Evolutionary conservation across 192 early-diverging fungal species (phyloP), one percentile per base, ranked within the genome.

Genomic region (Coemansia sp.): DNA sequence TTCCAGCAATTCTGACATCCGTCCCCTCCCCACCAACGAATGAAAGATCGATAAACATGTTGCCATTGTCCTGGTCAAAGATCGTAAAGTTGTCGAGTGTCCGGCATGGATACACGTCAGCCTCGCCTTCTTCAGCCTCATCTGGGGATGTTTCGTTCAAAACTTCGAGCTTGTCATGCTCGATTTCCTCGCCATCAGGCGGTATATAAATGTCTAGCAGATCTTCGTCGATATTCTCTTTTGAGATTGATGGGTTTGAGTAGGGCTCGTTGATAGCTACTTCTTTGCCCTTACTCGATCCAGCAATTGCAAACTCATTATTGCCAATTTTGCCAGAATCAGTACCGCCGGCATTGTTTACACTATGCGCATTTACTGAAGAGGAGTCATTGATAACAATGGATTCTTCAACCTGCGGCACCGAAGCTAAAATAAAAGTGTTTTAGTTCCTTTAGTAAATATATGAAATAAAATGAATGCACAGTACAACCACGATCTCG

Each of bases 41-140:
- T n/a, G 81, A 81, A 15, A 87, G 60, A 14, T 79, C 70, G 2
- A 73, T 46, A n/a, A 84, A 36, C 23, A 15, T 20, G 44, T 85
- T 83, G 15, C 64, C 60, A 56, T 60, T 5, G 33, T 64, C 58
- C 39, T 72, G 58, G 60, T 88, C 84, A 60, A 73, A 88, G 16
- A 86, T 63, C 6, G 85, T 72, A 77, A 88, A 88, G 64, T 87
- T 68, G 56, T 87, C 77, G 20, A 88, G 67, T 10, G 67, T 71
- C 24, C 87, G 84, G 39, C 84, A 84, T 0, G 85, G 85, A 15
- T 84, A 48, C 23, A 78, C 72, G 24, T 75, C 76, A 24, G 16
- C 63, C 9, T 39, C 43, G 35, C 70, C 77, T 7, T 48, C 62
- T 16, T 66, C 67, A 5, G 36, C 9, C 16, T 76, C 78, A 5